A percentile compares a stretch with the other conserved stretches of the same genome.
phyloP scores from a whole-genome alignment of 1,284 basidiomycete genomes.

The Irpex sp. region DNA sequence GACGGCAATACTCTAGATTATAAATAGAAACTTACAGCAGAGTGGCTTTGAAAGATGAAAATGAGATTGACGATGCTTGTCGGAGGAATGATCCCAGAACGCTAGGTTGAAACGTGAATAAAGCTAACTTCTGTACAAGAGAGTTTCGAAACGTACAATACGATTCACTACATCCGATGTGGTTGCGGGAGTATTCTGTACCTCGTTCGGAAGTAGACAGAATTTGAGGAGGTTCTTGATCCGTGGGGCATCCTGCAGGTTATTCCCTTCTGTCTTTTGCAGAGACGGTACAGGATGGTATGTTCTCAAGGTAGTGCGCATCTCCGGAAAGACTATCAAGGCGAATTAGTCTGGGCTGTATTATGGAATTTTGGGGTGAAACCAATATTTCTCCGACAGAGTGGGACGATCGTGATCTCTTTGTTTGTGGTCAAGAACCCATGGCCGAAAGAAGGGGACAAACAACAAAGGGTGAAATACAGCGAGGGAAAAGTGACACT shows the following conservation, averaged over 20 bases:
- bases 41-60: slow-evolving; percentile 56
- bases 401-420: too few species aligned
- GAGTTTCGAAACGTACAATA: slow-evolving; percentile 20
- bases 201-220: slow-evolving; percentile 24
- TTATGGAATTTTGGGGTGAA: background rate
- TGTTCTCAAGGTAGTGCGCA: slow-evolving; percentile 66
- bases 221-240: slow-evolving; percentile 44
- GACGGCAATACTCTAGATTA: background rate
- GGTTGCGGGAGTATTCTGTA: slow-evolving; percentile 20
- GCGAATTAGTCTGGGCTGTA: background rate
- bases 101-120: slow-evolving; percentile 29
- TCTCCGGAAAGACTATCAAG: slow-evolving; percentile 52
- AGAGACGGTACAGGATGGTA: slow-evolving; percentile 71
- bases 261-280: slow-evolving; percentile 54
- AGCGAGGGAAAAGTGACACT: slow-evolving; percentile 26
- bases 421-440: too few species aligned
- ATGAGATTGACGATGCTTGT: slow-evolving; percentile 61
- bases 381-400: background rate
- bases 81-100: slow-evolving; percentile 47
- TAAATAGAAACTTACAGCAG: slow-evolving; percentile 35
- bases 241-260: slow-evolving; percentile 68
- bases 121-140: slow-evolving; percentile 4
- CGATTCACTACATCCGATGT: slow-evolving; percentile 26
- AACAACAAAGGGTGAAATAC: background rate
- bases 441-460: background rate